Evolutionary conservation across 352 stramenopile species (phyloP), one percentile per base, ranked within the genome.

Genomic region (Globisporangium canariense): DNA sequence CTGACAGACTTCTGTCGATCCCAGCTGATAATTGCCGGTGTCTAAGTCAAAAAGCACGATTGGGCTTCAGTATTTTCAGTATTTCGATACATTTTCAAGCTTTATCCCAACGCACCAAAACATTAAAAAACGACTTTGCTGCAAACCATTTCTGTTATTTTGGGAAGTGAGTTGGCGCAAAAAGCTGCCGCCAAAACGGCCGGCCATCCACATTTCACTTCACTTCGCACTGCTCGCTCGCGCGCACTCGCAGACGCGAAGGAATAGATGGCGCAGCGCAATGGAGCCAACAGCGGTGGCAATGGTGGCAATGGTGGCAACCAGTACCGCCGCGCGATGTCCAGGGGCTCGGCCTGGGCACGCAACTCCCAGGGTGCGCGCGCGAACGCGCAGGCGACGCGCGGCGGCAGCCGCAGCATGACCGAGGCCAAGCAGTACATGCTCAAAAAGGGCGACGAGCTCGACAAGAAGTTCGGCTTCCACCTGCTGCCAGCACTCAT

Each of bases 381-480:
- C 32, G 79, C 81, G 25, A 91, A 93, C 54, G 78, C 79, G 1
- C 62, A 63, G 36, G 62, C 65, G 3, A 58, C 55, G 38, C 77
- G 76, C 45, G 63, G 58, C 41, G 73, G 76, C 13, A 76, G 74
- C 54, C 61, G 61, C 41, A 75, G 66, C 32, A 89, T 91, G 77
- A 88, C 72, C 25, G 79, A 89, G 18, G 65, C 69, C 20, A 91
- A 91, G 60, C 74, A 75, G 51, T 80, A 78, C 36, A 70, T 76
- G 49, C 67, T 93, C 47, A 64, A 76, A 28, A 80, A 81, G 60
- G 82, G 83, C 30, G 79, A 94, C 65, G 83, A 78, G 46, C 70
- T 94, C 38, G 86, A 94, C 65, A 66, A 75, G 36, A 85, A 86
- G 51, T 78, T 91, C 54, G 85, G 85, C 43, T 94, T 92, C 49